Conservation (phyloP, 371 early-diverging fungal genomes). For the Nematocida homosporus region DNA sequence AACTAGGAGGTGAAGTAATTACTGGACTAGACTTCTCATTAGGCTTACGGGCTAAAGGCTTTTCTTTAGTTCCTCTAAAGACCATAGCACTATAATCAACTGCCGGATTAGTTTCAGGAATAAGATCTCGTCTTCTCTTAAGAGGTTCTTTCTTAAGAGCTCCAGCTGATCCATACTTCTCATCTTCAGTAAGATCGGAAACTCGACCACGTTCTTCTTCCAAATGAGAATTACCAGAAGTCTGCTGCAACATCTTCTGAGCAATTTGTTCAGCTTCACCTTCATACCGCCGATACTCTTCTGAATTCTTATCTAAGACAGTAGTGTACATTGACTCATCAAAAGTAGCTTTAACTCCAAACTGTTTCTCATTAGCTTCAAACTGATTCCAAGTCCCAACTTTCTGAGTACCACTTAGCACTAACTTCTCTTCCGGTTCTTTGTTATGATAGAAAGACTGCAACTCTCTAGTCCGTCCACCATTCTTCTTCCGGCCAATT, state of each 20-base stretch:
- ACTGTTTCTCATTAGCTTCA: conserved; percentile 82
- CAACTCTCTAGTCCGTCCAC: neutral
- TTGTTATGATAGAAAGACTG: no score
- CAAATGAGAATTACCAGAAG: conserved; percentile 75
- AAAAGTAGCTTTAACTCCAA: conserved; percentile 87
- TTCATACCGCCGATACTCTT: conserved; percentile 79
- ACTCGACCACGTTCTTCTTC: conserved; percentile 81
- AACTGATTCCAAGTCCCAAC: conserved; percentile 84
- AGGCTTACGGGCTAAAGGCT: neutral
- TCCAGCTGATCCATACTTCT: conserved; percentile 42
- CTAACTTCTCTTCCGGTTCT: neutral
- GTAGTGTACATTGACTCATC: conserved; percentile 91
- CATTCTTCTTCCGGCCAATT: conserved; percentile 20
- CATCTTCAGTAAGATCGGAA: conserved; percentile 71
- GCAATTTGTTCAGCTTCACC: conserved; percentile 79
- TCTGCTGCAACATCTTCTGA: conserved; percentile 76
- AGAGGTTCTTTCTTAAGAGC: conserved; percentile 1
- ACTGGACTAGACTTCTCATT: neutral
- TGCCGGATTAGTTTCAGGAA: neutral
- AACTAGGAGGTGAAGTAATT: no score
- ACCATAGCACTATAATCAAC: conserved; percentile 24
- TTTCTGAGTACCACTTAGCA: neutral
- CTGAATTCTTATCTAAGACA: conserved; percentile 75
- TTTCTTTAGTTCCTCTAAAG: neutral
- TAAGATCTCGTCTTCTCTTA: conserved; percentile 15